These are phyloP conservation scores for Cystobasidiaceae sp. DNA, from an alignment of 1,284 basidiomycete genomes.

Conservation along the genomic window DNA sequence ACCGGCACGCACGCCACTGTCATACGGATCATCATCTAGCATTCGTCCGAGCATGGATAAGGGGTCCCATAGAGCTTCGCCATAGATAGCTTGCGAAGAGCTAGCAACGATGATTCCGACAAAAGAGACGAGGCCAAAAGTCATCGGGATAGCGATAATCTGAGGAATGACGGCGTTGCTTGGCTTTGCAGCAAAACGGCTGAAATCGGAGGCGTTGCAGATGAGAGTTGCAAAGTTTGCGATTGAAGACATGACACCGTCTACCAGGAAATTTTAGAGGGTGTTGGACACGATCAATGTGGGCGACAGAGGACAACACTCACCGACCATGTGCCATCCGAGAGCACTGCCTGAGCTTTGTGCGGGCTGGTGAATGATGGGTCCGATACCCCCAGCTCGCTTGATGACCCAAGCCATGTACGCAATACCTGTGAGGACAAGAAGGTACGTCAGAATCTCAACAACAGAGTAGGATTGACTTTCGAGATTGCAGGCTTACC, in stretches of 20 bases:
- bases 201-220: constrained; percentile 54
- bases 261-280: too few species aligned
- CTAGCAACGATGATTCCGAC: constrained; percentile 79
- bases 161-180: constrained; percentile 66
- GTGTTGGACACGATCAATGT: too few species aligned
- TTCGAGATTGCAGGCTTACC: too few species aligned
- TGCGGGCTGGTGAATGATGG: constrained; percentile 65
- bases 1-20: constrained; percentile 45
- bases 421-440: constrained; percentile 55
- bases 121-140: constrained; percentile 71
- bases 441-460: constrained; percentile 10
- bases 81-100: constrained; percentile 69
- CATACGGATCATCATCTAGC: constrained; percentile 60
- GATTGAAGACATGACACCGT: constrained; percentile 69
- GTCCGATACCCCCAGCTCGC: constrained; percentile 73
- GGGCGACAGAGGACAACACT: too few species aligned
- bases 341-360: constrained; percentile 64
- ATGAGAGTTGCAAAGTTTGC: constrained; percentile 72
- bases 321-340: constrained; percentile 71
- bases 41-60: constrained; percentile 66
- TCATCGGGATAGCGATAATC: constrained; percentile 64
- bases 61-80: constrained; percentile 72
- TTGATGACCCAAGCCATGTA: constrained; percentile 78
- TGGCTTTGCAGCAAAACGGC: constrained; percentile 57
- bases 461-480: too few species aligned